Base-by-base conservation (phyloP, 192 early-diverging fungal genomes). In the Gonapodya prolifera region DNA sequence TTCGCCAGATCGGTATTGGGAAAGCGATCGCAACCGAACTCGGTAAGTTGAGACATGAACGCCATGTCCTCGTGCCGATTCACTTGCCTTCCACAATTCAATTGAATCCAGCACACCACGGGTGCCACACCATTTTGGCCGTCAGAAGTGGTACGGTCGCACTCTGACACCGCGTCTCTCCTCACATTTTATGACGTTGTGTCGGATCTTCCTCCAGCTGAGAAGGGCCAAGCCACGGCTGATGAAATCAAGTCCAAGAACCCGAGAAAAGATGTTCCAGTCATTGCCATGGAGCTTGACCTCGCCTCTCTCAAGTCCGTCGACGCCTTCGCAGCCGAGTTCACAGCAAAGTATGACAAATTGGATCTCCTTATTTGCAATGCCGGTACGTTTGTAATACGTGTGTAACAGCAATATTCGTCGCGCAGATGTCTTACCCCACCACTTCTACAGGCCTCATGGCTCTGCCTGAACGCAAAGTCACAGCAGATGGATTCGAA, bases 301-400 rank as follows among this genome's bases (percentile, higher is more conserved):
- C 45, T 61, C 71, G 71, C 71, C 8, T 73, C 71, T 8, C 71
- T 73, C 31, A 16, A 73, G 71, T 73, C 71, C 71, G 71, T 73
- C 18, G 32, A 73, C 8, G 71, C 16, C 18, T 73, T 73, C 29
- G 18, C 28, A 2, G 23, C 8, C 8, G 45, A 61, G 23, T 61
- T 61, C 45, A 61, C 8, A 23, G 8, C 45, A 8, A 73, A 73
- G 32, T 32, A 30, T 73, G 28, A 18, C 8, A 30, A 18, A 8
- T 32, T 73, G 71, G 71, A 73, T 32, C 2, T 73, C 29, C 31
- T 73, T 8, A 29, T 73, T 29, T 73, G 71, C 71, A 73, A 73
- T 32, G 71, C 71, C 31, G 71, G 71, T 18, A 73, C 2, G 32
- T 29, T n/a, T n/a, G n/a, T n/a, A n/a, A n/a, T n/a, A n/a, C 2